Percentiles rank a stretch among this genome's conserved stretches.
Conservation (phyloP, 352 stramenopile species). For the Aphanomyces euteiches region DNA sequence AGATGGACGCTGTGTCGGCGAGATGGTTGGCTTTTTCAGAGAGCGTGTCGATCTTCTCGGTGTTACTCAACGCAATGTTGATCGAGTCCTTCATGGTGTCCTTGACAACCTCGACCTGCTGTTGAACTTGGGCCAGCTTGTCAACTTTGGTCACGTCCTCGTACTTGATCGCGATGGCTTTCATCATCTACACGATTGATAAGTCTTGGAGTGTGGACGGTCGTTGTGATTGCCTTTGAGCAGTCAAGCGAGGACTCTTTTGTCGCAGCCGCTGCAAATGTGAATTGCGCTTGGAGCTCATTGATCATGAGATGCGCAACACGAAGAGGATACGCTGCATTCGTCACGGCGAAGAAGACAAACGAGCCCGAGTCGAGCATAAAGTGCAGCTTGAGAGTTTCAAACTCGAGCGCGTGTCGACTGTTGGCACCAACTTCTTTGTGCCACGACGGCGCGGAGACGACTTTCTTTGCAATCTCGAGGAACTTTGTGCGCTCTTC, state of each 20-base stretch:
- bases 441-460: constrained; percentile 19
- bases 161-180: constrained; percentile 15
- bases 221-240: constrained; percentile 14
- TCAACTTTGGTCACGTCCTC: constrained; percentile 23
- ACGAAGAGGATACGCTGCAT: constrained; percentile 20
- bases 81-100: constrained; percentile 30
- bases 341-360: constrained; percentile 26
- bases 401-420: constrained; percentile 23
- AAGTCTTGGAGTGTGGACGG: neutral
- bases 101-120: constrained; percentile 25
- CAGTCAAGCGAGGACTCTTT: constrained; percentile 15
- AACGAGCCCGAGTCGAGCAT: constrained; percentile 27
- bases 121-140: constrained; percentile 25
- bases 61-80: constrained; percentile 22
- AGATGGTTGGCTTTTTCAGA: constrained; percentile 17
- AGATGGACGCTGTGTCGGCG: constrained; percentile 22
- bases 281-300: constrained; percentile 21
- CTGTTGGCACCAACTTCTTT: constrained; percentile 21
- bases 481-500: constrained; percentile 8
- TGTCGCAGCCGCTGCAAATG: constrained; percentile 5
- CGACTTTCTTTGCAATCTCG: constrained; percentile 15
- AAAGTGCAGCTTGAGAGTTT: constrained; percentile 28
- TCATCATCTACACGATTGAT: constrained; percentile 1
- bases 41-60: constrained; percentile 28
- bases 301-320: constrained; percentile 28